Base-by-base conservation (phyloP, 2,329 filamentous ascomycete genomes). In the Dactylellina leptospora region DNA sequence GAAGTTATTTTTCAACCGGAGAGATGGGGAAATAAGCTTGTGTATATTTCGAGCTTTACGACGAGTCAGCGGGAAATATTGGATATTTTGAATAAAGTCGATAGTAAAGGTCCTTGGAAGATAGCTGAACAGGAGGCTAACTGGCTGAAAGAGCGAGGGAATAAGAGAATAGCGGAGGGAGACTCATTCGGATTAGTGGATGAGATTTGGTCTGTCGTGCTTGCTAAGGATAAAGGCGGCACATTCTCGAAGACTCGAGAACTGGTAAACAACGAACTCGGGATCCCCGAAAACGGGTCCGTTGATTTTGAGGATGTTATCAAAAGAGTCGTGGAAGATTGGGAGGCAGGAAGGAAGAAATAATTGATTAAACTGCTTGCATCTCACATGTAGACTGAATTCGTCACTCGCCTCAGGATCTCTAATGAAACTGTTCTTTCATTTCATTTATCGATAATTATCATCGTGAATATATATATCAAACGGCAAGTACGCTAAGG, bases 131-230 rank as follows among this genome's bases (percentile, higher is more conserved):
- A 28, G 38, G 23, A 33, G 9, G 36, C 59, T 1, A 33, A 48
- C 23, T 54, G 48, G 48, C 27, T 63, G 13, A 36, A 63, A 22
- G 40, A 54, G 13, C 33, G 27, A 8, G 59, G 48, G 3, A 27
- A 55, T 36, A 48, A 40, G 38, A 45, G 42, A 13, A 27, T 55
- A 16, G 38, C n/a, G 16, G 16, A 47, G 13, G 59, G 59, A 6
- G 38, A 63, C 47, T 44, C 42, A 42, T 23, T 38, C 22, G 48
- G 60, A 9, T 23, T 64, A 3, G 50, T 56, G 8, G 60, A 64
- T 50, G 60, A 64, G 30, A 42, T 56, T 56, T 64, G 60, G 60
- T 48, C 50, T 5, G 42, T 64, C 11, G 23, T 25, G 11, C 55
- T 63, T 48, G 18, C 27, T 8, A 27, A 55, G 13, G 59, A 50